These are phyloP conservation scores for Chenopodium album DNA, from an alignment of 148 eudicot species.

Conservation along the genomic window DNA sequence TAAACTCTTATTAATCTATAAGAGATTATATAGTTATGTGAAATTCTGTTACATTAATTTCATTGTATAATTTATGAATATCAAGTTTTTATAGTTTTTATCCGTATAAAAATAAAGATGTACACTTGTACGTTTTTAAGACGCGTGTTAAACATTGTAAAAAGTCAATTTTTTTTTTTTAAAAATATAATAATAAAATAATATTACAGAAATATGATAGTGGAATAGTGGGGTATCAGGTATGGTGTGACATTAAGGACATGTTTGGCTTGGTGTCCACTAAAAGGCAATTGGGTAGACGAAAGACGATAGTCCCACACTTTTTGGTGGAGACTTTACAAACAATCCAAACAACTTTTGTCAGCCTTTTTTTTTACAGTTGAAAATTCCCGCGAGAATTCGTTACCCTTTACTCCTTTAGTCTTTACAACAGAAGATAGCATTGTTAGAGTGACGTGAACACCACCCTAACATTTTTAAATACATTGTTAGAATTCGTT, in stretches of 20 bases:
- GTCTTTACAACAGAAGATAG: conserved; percentile 17
- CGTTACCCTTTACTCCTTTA: conserved; percentile 1
- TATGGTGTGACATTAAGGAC: conserved; percentile 2
- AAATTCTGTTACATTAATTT: too few relatives aligned
- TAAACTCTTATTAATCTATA: too few relatives aligned
- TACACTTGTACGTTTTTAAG: too few relatives aligned
- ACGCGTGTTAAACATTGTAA: too few relatives aligned
- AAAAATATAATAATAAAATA: too few relatives aligned
- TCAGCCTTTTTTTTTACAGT: conserved; percentile 20
- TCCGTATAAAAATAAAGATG: too few relatives aligned
- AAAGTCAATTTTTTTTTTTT: too few relatives aligned
- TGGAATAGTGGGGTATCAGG: not conserved
- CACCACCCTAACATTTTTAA: not conserved
- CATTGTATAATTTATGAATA: too few relatives aligned
- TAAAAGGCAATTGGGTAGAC: not conserved
- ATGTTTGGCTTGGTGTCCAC: conserved; percentile 16
- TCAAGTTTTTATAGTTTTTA: too few relatives aligned
- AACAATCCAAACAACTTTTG: conserved; percentile 20
- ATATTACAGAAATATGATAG: too few relatives aligned
- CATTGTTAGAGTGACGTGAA: conserved; percentile 15
- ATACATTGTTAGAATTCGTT: too few relatives aligned
- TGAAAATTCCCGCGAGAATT: conserved; percentile 14
- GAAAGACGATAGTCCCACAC: not conserved
- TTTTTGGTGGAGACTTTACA: not conserved
- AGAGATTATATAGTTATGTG: too few relatives aligned